phyloP scores from a whole-genome alignment of 1,284 basidiomycete genomes.

The Fistulinella cinereoalba region DNA sequence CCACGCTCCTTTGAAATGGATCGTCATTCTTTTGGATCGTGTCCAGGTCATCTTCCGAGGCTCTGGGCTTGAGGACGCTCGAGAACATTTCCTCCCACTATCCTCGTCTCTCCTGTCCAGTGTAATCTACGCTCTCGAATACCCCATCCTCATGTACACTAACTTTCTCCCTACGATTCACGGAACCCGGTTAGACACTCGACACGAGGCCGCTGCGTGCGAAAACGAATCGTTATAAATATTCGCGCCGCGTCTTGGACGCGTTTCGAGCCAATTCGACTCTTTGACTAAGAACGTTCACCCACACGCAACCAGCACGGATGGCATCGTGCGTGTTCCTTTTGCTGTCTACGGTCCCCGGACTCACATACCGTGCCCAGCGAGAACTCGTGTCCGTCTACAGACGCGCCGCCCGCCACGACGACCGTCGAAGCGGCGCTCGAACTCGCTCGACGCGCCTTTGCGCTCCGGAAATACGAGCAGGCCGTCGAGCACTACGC shows the following conservation, averaged over 20 bases:
- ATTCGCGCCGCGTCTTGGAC: constrained; percentile 9
- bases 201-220: not conserved
- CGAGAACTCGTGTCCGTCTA: constrained; percentile 1
- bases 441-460: constrained; percentile 80
- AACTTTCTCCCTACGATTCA: not conserved
- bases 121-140: constrained; percentile 31
- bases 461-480: constrained; percentile 84
- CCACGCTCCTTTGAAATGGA: not conserved
- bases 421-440: constrained; percentile 55
- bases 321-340: constrained; percentile 27
- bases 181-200: not conserved
- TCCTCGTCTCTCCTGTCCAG: not conserved
- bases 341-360: not conserved
- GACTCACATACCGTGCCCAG: constrained; percentile 2
- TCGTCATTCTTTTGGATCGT: constrained; percentile 4
- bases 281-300: too few species aligned
- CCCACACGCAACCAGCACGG: not conserved
- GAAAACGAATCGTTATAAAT: constrained; percentile 17
- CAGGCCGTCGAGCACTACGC: constrained; percentile 84
- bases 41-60: too few species aligned
- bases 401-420: constrained; percentile 7
- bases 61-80: too few species aligned
- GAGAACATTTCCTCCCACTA: not conserved
- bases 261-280: too few species aligned
- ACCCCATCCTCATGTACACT: constrained; percentile 4